A percentile compares a stretch with the other conserved stretches of the same genome.
phyloP scores from a whole-genome alignment of 108 stramenopile species.

The Cyclostephanos invisitatus region DNA sequence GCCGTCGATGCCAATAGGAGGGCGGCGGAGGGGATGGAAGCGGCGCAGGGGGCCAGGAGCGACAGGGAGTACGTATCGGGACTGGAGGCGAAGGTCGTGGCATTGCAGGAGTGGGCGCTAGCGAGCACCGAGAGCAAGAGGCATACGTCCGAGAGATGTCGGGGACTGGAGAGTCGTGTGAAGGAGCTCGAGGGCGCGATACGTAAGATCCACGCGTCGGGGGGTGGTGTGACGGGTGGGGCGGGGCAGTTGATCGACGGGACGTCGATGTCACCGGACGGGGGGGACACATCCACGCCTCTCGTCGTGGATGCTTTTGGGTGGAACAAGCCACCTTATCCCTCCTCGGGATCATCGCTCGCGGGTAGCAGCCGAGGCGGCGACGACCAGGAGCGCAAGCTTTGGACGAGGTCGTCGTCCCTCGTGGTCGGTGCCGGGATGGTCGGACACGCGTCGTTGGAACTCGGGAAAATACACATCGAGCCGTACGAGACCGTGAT shows the following conservation, averaged over 20 bases:
- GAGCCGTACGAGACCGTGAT: conserved; percentile 62
- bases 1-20: conserved; percentile 68
- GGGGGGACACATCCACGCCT: not conserved
- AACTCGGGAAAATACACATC: conserved; percentile 49
- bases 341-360: conserved; percentile 7
- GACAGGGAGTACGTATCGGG: conserved; percentile 74
- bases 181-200: conserved; percentile 45
- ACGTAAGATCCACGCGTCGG: not conserved
- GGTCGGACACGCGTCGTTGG: conserved; percentile 48
- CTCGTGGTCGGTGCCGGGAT: conserved; percentile 84
- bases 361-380: conserved; percentile 15
- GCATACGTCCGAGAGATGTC: conserved; percentile 64
- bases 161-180: conserved; percentile 66
- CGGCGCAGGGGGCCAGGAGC: conserved; percentile 55
- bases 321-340: not conserved
- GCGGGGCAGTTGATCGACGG: not conserved
- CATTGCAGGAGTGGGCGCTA: conserved; percentile 87
- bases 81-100: conserved; percentile 76
- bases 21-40: conserved; percentile 75
- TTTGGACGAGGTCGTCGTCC: conserved; percentile 64
- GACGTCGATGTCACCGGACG: not conserved
- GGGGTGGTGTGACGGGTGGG: not conserved
- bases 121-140: conserved; percentile 81
- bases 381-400: conserved; percentile 39
- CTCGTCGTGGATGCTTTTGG: not conserved